These are phyloP conservation scores for Agaricales sp. DNA, from an alignment of 1,284 basidiomycete species.

Conservation along the genomic window DNA sequence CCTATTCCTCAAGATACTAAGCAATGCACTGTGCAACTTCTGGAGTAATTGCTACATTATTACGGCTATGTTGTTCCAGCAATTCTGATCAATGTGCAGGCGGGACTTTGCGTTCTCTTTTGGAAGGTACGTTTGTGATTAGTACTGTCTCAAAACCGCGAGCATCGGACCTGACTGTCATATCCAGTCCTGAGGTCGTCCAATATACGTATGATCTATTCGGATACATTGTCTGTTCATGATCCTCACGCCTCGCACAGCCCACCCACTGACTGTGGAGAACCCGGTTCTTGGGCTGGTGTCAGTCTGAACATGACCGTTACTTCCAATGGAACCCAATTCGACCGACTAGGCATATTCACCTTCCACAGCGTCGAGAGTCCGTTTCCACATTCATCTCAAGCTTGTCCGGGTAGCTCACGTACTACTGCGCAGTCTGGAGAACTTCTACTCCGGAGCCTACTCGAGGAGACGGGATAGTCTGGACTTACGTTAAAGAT, in stretches of 20 bases:
- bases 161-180: constrained; percentile 2
- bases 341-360: constrained; percentile 62
- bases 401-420: background rate
- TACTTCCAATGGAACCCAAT: constrained; percentile 73
- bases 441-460: constrained; percentile 74
- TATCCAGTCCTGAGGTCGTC: constrained; percentile 49
- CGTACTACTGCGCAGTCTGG: constrained; percentile 35
- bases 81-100: constrained; percentile 22
- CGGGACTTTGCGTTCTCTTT: constrained; percentile 67
- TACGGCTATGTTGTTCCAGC: too few species aligned
- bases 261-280: constrained; percentile 65
- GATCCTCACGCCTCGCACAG: constrained; percentile 21
- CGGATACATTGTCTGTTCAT: background rate
- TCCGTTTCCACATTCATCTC: constrained; percentile 19
- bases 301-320: constrained; percentile 67
- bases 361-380: constrained; percentile 71
- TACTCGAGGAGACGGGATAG: constrained; percentile 53
- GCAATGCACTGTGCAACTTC: constrained; percentile 52
- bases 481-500: constrained; percentile 74
- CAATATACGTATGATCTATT: constrained; percentile 40
- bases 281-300: constrained; percentile 62
- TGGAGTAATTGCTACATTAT: constrained; percentile 37
- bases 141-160: constrained; percentile 1
- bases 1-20: constrained; percentile 46
- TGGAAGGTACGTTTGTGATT: constrained; percentile 36